Conservation (phyloP, 192 early-diverging fungal genomes). For the Coemansia guatemalensis region DNA sequence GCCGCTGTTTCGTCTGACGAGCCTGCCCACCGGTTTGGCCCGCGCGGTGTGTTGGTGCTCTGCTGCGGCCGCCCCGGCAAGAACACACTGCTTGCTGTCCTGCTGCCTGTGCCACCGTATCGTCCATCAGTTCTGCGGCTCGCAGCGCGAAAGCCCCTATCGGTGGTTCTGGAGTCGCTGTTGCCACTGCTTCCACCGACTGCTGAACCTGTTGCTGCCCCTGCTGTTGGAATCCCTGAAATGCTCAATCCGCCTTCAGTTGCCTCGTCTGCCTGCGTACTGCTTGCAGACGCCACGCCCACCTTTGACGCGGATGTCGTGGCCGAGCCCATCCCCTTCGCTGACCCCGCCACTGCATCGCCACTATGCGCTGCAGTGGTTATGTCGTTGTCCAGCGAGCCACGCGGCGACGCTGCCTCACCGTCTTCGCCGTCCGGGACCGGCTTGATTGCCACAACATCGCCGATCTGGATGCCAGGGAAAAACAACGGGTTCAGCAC, state of each 20-base stretch:
- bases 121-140: neutral
- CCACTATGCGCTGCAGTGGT: slow-evolving; percentile 8
- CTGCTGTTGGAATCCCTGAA: neutral
- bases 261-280: neutral
- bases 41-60: slow-evolving; percentile 6
- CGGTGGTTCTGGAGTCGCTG: neutral
- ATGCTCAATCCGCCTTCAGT: neutral
- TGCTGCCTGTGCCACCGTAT: neutral
- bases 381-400: slow-evolving; percentile 27
- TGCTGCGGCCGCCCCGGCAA: neutral
- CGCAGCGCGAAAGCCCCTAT: neutral
- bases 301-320: neutral
- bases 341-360: slow-evolving; percentile 3
- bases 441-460: slow-evolving; percentile 45
- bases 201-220: neutral
- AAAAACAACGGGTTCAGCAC: slow-evolving; percentile 50
- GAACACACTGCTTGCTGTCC: neutral
- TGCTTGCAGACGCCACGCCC: neutral
- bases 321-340: neutral
- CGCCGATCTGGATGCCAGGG: slow-evolving; percentile 46
- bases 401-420: slow-evolving; percentile 24
- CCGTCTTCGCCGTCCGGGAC: slow-evolving; percentile 20
- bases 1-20: slow-evolving; percentile 6
- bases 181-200: neutral
- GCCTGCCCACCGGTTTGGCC: slow-evolving; percentile 8